Percentiles rank a stretch among this genome's conserved stretches.
Conservation (phyloP, 805 yeast genomes). For the Candida piceae region DNA sequence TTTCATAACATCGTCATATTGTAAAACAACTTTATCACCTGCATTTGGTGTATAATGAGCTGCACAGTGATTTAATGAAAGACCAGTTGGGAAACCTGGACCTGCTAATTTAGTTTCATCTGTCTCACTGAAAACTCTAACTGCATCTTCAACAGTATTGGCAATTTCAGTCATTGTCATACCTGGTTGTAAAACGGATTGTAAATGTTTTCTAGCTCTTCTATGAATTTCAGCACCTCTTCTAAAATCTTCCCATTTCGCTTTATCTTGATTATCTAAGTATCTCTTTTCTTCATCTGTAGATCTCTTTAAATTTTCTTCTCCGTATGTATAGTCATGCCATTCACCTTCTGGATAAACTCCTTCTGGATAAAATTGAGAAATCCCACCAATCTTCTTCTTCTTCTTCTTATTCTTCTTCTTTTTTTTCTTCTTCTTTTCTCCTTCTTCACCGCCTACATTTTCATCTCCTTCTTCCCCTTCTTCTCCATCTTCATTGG, state of each 20-base stretch:
- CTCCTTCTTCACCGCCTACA: conserved; percentile 30
- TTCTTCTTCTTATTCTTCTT: conserved; percentile 53
- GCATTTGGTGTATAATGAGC: conserved; percentile 98
- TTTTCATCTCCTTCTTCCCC: conserved; percentile 19
- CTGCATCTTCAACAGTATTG: conserved; percentile 80
- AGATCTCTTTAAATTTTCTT: conserved; percentile 65
- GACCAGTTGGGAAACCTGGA: conserved; percentile 97
- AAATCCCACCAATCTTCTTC: conserved; percentile 55
- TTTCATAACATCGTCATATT: conserved; percentile 90
- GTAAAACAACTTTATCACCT: conserved; percentile 78
- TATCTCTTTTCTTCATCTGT: conserved; percentile 86
- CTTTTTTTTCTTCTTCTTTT: conserved; percentile 48
- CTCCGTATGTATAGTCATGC: conserved; percentile 58
- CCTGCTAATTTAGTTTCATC: conserved; percentile 74
- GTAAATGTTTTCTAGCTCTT: conserved; percentile 78
- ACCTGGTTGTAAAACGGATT: conserved; percentile 75
- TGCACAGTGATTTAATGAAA: conserved; percentile 88
- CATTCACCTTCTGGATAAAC: conserved; percentile 85
- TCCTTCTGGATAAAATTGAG: conserved; percentile 62
- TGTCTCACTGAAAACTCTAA: conserved; percentile 57
- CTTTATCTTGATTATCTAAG: conserved; percentile 57
- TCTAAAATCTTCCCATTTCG: conserved; percentile 81
- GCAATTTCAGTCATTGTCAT: conserved; percentile 90
- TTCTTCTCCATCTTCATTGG: conserved; percentile 9
- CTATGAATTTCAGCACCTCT: conserved; percentile 96